A percentile compares a stretch with the other conserved stretches of the same genome.
These are phyloP conservation scores for Taphrina populina DNA, from an alignment of 1,139 yeast species.

Conservation along the genomic window DNA sequence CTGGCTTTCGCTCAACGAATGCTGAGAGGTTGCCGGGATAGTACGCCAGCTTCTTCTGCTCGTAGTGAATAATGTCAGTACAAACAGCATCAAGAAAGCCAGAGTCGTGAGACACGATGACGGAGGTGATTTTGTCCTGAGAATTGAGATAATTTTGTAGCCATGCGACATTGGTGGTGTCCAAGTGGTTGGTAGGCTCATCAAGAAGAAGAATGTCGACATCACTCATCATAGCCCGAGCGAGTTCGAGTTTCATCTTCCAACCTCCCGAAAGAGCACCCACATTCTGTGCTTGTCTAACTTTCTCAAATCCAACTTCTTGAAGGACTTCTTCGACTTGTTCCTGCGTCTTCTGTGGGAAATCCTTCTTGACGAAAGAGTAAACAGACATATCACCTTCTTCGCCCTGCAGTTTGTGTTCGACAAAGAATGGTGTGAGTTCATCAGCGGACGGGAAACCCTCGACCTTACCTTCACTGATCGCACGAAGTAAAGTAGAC, in stretches of 20 bases:
- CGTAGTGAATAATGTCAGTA: conserved; percentile 99
- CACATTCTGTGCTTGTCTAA: conserved; percentile 82
- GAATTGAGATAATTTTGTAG: conserved; percentile 78
- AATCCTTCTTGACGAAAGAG: conserved; percentile 84
- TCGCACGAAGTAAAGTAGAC: conserved; percentile 94
- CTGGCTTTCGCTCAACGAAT: conserved; percentile 97
- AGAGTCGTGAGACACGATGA: conserved; percentile 98
- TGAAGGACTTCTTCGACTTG: conserved; percentile 67
- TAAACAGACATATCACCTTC: conserved; percentile 91
- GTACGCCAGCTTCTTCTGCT: conserved; percentile 98
- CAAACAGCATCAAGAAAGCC: conserved; percentile 98
- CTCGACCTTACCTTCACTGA: conserved; percentile 93
- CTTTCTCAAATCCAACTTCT: conserved; percentile 88
- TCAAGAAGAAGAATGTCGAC: conserved; percentile 93
- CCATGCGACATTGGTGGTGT: conserved; percentile 92
- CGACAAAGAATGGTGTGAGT: conserved; percentile 91
- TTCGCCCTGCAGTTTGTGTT: conserved; percentile 92
- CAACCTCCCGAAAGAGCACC: conserved; percentile 98
- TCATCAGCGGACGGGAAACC: conserved; percentile 93
- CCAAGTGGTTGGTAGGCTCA: conserved; percentile 99
- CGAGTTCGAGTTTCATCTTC: conserved; percentile 97
- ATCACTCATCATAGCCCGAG: conserved; percentile 96
- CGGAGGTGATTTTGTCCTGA: conserved; percentile 97
- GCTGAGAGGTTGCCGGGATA: conserved; percentile 99
- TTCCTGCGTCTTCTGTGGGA: conserved; percentile 69